Evolutionary conservation across 352 stramenopile genomes (phyloP), one percentile per base, ranked within the genome.

Genomic region (Phytophthora ohioensis): DNA sequence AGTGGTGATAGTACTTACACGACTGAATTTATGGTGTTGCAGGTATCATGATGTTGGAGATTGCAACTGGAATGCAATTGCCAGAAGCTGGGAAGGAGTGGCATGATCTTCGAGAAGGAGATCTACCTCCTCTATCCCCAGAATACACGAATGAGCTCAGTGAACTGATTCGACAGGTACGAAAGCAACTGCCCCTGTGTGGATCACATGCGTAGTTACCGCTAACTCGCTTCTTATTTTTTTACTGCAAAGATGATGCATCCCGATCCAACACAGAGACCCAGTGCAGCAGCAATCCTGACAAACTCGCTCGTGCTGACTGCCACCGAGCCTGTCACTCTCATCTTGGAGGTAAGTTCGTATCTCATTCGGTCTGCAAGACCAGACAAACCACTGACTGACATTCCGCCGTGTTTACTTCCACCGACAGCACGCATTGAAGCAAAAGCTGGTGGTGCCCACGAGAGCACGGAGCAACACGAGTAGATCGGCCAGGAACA

Each of bases 11-110:
- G 21, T 48, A 35, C 43, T 71, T 10, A 71, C 17, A 30, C 41
- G 41, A 41, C 52, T 38, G 8, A n/a, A 6, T 32, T 31, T 51
- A 7, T 36, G 2, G 30, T 64, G 31, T 52, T 55, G 45, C 42
- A 93, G 85, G 84, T 3, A 89, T 93, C 42, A 91, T 79, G 57
- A 75, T 93, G 70, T 56, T 93, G 11, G 84, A 95, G 60, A 67
- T 92, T 43, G 76, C 70, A 11, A 81, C 82, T 2, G 60, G 76
- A 41, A 67, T 79, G 1, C 52, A 52, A 11, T 62, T 93, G 10
- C 86, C 88, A 43, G 48, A 77, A 31, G 79, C 76, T 30, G 89
- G 87, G 27, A 76, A 89, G 3, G 34, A 75, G 15, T 96, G 89
- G 89, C 89, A 95, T 67, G 68, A 69, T n/a, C 57, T 96, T 27